Evolutionary conservation across 345 rosid species (phyloP).

Genomic region (Abelmoschus esculentus): DNA sequence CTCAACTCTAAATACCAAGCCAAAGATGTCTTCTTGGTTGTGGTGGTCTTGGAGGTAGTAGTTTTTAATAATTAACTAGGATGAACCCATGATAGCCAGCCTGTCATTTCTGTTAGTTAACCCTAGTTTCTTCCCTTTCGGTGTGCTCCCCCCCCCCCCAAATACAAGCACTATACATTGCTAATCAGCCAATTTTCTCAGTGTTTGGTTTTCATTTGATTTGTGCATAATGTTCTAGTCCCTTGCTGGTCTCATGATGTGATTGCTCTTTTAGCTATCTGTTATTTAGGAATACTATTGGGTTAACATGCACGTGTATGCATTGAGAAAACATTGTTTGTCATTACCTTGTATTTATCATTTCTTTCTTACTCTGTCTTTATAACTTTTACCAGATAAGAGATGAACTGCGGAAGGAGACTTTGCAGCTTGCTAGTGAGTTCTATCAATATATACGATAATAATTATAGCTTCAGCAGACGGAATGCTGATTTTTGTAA

Average conservation of each 20-base stretch:
- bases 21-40: neutral
- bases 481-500: neutral
- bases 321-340: neutral
- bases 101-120: neutral
- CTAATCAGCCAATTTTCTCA: neutral
- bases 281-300: neutral
- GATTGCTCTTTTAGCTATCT: neutral
- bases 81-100: neutral
- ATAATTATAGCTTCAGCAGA: neutral
- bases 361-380: neutral
- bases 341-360: neutral
- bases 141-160: neutral
- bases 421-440: slow-evolving; percentile 89
- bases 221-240: neutral
- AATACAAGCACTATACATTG: neutral
- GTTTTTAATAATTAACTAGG: no score
- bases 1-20: neutral
- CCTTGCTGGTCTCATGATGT: neutral
- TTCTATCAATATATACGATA: neutral
- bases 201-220: neutral
- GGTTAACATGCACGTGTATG: neutral
- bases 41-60: neutral
- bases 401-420: slow-evolving; percentile 84
- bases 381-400: slow-evolving; percentile 43
- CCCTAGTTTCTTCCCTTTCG: neutral